Conservation (phyloP, 148 eudicot genomes). For the Selenicereus undatus region DNA sequence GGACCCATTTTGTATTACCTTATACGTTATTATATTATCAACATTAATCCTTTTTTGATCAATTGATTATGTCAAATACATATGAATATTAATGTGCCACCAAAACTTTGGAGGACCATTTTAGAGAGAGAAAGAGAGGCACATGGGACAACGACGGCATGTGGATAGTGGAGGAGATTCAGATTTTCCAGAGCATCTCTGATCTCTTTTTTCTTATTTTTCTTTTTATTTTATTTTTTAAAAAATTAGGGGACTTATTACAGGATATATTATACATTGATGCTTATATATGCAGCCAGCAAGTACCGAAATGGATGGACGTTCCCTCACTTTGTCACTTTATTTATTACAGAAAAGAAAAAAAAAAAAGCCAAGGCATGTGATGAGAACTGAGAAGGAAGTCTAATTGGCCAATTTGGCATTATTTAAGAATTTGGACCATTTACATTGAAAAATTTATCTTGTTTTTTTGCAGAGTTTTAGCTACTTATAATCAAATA, state of each 20-base stretch:
- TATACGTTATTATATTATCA: not conserved
- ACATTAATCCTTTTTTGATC: too few relatives aligned
- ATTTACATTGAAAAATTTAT: not conserved
- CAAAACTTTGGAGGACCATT: not conserved
- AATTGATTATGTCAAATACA: too few relatives aligned
- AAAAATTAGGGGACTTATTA: not conserved
- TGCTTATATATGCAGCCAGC: slow-evolving; percentile 18
- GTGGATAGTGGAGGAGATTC: slow-evolving; percentile 20
- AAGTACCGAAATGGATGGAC: slow-evolving; percentile 11
- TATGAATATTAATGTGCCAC: not conserved
- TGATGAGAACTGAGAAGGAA: slow-evolving; percentile 7
- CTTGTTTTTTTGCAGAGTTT: not conserved
- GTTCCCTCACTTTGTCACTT: not conserved
- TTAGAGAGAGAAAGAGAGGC: not conserved
- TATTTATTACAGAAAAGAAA: too few relatives aligned
- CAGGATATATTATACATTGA: not conserved
- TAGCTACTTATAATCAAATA: not conserved
- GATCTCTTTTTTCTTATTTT: not conserved
- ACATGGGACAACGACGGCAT: slow-evolving; percentile 26
- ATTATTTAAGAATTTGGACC: slow-evolving; percentile 3
- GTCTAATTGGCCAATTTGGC: not conserved
- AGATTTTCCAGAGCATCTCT: slow-evolving; percentile 17
- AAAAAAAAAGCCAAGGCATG: slow-evolving; percentile 7
- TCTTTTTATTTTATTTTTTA: too few relatives aligned
- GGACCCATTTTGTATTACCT: not conserved